Evolutionary conservation across 1,284 basidiomycete genomes (phyloP), one percentile per base, ranked within the genome.

Genomic region (Papiliotrema flavescens): DNA sequence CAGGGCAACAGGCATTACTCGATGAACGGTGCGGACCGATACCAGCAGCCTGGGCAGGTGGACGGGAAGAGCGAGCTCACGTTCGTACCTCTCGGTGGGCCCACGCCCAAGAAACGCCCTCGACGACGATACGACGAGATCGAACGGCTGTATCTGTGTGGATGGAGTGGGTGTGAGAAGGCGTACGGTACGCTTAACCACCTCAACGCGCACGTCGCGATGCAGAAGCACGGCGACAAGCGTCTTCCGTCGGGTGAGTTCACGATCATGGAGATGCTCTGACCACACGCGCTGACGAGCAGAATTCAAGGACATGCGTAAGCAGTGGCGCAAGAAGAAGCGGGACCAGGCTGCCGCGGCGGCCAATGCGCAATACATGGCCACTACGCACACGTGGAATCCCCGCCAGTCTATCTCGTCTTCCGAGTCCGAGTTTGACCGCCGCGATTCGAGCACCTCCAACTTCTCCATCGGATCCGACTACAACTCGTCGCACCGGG

Each of bases 271-370:
- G 19, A 14, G 24, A 19, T 28, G 17, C 11, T 17, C 19, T 35
- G 35, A 2, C 17, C 15, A 32, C 15, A 7, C 34, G 23, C 13
- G 53, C 60, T 62, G 54, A 63, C 56, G 50, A 64, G 19, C 73
- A 95, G 94, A 98, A 79, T 98, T 98, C 81, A 97, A 96, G 74
- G 95, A 97, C 69, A 86, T 96, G 71, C 85, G 94, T 60, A 96
- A 94, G 74, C 88, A 89, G 64, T 96, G 93, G 92, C 85, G 92
- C 51, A 90, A 90, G 78, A 84, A 86, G 66, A 97, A 94, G 80
- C 90, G 93, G 76, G 88, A 90, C 63, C 51, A 54, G 22, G 80
- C 80, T 23, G 78, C 73, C 13, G 59, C 73, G 22, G 53, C 54
- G 6, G 63, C 62, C 36, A 67, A 60, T 39, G 56, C 60, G 28